Base-by-base conservation (phyloP, 2,329 filamentous ascomycete species). In the Penicillium aurantiogriseum region DNA sequence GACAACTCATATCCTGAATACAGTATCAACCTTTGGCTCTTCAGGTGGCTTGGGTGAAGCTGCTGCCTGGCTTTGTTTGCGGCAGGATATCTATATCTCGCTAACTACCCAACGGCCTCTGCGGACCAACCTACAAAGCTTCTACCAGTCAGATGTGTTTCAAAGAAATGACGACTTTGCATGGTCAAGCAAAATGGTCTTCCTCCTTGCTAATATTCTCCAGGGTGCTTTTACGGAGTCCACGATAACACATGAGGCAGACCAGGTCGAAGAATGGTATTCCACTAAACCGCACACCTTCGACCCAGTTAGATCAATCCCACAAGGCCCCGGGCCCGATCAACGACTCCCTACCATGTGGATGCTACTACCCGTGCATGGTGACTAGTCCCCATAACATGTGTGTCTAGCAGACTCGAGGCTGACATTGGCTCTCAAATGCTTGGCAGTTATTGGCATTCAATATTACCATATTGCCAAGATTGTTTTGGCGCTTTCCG, bases 31-130 rank as follows among this genome's bases (percentile, higher is more conserved):
- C 3, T 74, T 76, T 51, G 73, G 72, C 5, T 69, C 70, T 2
- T 74, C 71, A 0, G 74, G 74, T n/a, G 74, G 74, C 6, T 61
- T 76, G 4, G 70, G 71, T 0, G 74, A 76, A 54, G 73, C 73
- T 9, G 72, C 74, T n/a, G 72, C 71, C 21, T 76, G 74, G 74
- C 65, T 75, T 21, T 72, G 71, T 27, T 61, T 77, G 2, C 67
- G 74, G n/a, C 71, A 76, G 51, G 73, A 75, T 52, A 74, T 77
- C 17, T 75, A 76, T 54, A 64, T 74, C 9, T 71, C 71, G 0
- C 63, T 77, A 13, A 70, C 66, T 7, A 67, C 68, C n/a, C 69
- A 71, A 36, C 64, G 67, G 31, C 71, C 71, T 9, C 63, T 75
- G 3, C 67, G 67, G 47, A 70, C 74, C n/a, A 64, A 70, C n/a